Evolutionary conservation across 352 stramenopile species (phyloP), one percentile per base, ranked within the genome.

Genomic region (Blastocystis sp.): DNA sequence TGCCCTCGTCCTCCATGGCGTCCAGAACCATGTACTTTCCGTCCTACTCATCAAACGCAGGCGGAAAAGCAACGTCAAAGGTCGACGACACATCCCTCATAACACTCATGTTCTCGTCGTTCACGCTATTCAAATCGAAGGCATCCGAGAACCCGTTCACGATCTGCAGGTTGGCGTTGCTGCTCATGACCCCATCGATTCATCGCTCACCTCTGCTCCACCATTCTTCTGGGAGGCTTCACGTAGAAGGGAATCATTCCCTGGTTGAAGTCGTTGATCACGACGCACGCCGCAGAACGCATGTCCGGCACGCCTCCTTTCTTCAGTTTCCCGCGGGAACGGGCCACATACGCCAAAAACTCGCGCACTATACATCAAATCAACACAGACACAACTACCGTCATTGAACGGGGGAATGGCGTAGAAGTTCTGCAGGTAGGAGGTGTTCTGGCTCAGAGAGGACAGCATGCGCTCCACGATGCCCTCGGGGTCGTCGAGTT

Each of bases 291-390:
- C 60, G 96, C 95, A 53, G 94, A 93, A 67, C 95, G 91, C 70
- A 96, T 95, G 89, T 98, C 95, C 0, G 96, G 96, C 65, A 98
- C 93, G 28, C 96, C 96, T 78, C 96, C 96, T 88, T 98, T 98
- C 59, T 94, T 92, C 19, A 99, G 92, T 88, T 97, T 97, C 62
- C 96, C 96, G 61, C 94, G 94, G 23, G 91, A 89, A 40, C 93
- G 92, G 7, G 95, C 96, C 40, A 98, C 93, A 89, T 96, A 92
- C 66, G 95, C 94, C 38, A 99, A 90, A 90, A 99, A 99, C 67
- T 97, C 93, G 78, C 94, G 92, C 2, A 92, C 74, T 48, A 19
- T 64, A 64, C 90, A 41, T 95, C 43, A 76, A 67, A 76, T 76
- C 21, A 62, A n/a, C 17, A 0, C 65, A 76, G 43, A n/a, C n/a